Conservation (phyloP, 176 grass and related monocot species). For the Poa annua region DNA sequence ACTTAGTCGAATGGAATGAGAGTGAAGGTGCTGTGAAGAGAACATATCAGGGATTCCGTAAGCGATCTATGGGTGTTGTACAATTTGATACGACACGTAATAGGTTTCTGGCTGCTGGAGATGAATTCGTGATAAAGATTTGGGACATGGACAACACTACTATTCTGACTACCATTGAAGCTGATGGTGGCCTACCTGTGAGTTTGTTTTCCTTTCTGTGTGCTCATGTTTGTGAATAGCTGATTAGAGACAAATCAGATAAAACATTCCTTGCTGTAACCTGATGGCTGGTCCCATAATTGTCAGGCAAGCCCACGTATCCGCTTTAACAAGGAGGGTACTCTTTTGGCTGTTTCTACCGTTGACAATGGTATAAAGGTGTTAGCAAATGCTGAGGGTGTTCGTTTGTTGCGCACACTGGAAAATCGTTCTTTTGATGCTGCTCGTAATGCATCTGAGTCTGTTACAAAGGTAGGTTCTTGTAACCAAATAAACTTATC, state of each 20-base stretch:
- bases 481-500: slow-evolving; percentile 27
- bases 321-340: slow-evolving; percentile 97
- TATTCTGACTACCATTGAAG: slow-evolving; percentile 92
- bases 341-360: slow-evolving; percentile 86
- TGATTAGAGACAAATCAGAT: slow-evolving; percentile 16
- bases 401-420: slow-evolving; percentile 74
- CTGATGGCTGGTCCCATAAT: slow-evolving; percentile 10
- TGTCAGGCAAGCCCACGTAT: slow-evolving; percentile 83
- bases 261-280: slow-evolving; percentile 33
- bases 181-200: slow-evolving; percentile 89
- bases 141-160: slow-evolving; percentile 98
- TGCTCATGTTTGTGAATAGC: slow-evolving; percentile 30
- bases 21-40: slow-evolving; percentile 97
- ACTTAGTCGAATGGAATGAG: slow-evolving; percentile 99
- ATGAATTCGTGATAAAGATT: slow-evolving; percentile 95
- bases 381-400: slow-evolving; percentile 87
- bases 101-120: slow-evolving; percentile 91
- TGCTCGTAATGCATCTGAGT: slow-evolving; percentile 76
- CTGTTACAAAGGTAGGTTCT: slow-evolving; percentile 75
- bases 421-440: slow-evolving; percentile 95
- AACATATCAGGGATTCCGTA: slow-evolving; percentile 95
- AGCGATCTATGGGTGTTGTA: slow-evolving; percentile 88
- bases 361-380: slow-evolving; percentile 95
- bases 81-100: slow-evolving; percentile 97
- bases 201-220: slow-evolving; percentile 31